These are phyloP conservation scores for Monosporozyma yasuniensis DNA, from an alignment of 805 yeast species.

Conservation along the genomic window DNA sequence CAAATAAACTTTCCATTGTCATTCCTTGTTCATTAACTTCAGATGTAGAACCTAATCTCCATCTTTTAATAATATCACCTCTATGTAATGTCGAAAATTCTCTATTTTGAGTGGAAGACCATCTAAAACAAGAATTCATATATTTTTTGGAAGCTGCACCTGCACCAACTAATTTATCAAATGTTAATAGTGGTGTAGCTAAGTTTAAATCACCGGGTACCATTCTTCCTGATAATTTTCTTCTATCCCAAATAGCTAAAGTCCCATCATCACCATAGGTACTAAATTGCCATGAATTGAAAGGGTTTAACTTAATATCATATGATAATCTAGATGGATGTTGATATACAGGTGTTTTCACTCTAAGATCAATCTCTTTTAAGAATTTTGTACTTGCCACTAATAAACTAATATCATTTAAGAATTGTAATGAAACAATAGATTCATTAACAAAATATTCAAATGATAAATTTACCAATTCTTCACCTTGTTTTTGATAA, in stretches of 20 bases:
- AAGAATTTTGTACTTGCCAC: slow-evolving; percentile 71
- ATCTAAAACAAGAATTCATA: slow-evolving; percentile 56
- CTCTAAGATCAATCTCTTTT: slow-evolving; percentile 68
- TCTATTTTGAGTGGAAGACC: slow-evolving; percentile 54
- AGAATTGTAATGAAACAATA: slow-evolving; percentile 57
- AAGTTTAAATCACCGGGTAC: slow-evolving; percentile 23
- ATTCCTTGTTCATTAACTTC: slow-evolving; percentile 11
- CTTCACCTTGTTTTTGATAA: slow-evolving; percentile 46
- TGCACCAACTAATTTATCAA: slow-evolving; percentile 47
- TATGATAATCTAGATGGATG: slow-evolving; percentile 65
- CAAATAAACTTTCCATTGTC: slow-evolving; percentile 54
- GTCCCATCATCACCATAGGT: slow-evolving; percentile 80
- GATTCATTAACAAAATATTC: slow-evolving; percentile 67
- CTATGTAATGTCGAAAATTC: slow-evolving; percentile 75
- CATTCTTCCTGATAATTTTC: slow-evolving; percentile 39
- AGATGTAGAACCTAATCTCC: slow-evolving; percentile 63
- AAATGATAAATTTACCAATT: slow-evolving; percentile 44
- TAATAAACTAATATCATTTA: slow-evolving; percentile 51
- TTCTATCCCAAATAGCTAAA: slow-evolving; percentile 71
- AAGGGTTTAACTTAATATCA: slow-evolving; percentile 62
- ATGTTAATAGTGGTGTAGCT: slow-evolving; percentile 51
- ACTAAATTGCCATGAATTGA: slow-evolving; percentile 56
- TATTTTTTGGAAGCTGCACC: slow-evolving; percentile 52
- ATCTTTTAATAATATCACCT: slow-evolving; percentile 68
- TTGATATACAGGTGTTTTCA: slow-evolving; percentile 57